These are phyloP conservation scores for Cystoisospora suis DNA, from an alignment of 169 alveolate genomes.

Conservation along the genomic window DNA sequence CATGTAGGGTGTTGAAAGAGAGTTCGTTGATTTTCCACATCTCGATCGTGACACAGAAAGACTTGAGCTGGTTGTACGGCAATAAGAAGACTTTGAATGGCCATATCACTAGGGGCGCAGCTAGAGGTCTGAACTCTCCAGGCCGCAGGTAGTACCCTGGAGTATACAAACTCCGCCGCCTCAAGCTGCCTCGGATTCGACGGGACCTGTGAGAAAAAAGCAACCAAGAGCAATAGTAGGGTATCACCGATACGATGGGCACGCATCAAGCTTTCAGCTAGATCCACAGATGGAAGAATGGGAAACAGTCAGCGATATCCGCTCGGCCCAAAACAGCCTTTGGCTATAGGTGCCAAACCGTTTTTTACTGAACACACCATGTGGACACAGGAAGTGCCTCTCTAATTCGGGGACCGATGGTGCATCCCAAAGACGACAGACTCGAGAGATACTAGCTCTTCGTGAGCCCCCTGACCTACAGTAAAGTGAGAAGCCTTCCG, in stretches of 20 bases:
- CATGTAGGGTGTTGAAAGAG: slow-evolving; percentile 71
- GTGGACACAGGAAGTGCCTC: too few species aligned
- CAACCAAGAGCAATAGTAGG: neutral
- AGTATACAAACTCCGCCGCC: slow-evolving; percentile 58
- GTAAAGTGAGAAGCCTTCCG: too few species aligned
- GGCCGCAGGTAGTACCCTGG: slow-evolving; percentile 59
- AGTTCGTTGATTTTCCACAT: slow-evolving; percentile 70
- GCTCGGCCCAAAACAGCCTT: too few species aligned
- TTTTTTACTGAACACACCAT: too few species aligned
- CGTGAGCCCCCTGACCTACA: too few species aligned
- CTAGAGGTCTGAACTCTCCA: slow-evolving; percentile 46
- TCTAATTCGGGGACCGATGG: too few species aligned
- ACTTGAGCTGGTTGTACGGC: slow-evolving; percentile 70
- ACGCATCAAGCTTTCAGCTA: too few species aligned
- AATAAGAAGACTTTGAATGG: slow-evolving; percentile 61
- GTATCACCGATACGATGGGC: neutral
- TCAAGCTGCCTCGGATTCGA: slow-evolving; percentile 31
- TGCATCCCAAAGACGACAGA: too few species aligned
- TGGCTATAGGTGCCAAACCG: too few species aligned
- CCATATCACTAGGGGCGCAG: slow-evolving; percentile 61
- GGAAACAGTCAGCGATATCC: too few species aligned
- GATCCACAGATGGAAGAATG: too few species aligned
- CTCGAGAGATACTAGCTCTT: too few species aligned
- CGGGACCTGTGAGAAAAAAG: neutral
- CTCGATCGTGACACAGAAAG: slow-evolving; percentile 70